Evolutionary conservation across 805 yeast species (phyloP), one percentile per base, ranked within the genome.

Genomic region (Candida ortonii): DNA sequence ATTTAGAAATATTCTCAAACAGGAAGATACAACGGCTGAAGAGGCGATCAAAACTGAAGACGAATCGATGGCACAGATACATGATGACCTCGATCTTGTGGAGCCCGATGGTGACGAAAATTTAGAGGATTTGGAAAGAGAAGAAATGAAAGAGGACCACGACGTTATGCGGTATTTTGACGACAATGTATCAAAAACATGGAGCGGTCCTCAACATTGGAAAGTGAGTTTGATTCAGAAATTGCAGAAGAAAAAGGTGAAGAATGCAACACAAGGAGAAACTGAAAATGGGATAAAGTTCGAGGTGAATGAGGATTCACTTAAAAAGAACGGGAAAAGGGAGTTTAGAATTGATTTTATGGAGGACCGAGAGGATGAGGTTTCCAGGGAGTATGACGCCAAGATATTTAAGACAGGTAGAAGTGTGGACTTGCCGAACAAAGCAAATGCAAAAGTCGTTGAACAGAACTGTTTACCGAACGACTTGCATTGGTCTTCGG

Each of bases 201-300:
- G 95, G 96, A 72, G 88, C 12, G 95, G 95, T 7, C 81, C 86
- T 10, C 89, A 83, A 42, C 93, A 85, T 57, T 88, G 96, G 96
- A 81, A 81, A 57, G 81, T 87, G 6, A 64, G 70, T 25, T 71
- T 77, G 10, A 57, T 81, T 30, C 80, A 76, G 49, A 68, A 68
- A 44, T 46, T 30, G 6, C 24, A 30, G 8, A 9, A n/a, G 5
- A 25, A 16, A 13, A 33, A 33, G 14, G 12, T 13, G 12, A n/a
- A n/a, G n/a, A n/a, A n/a, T n/a, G n/a, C n/a, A n/a, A n/a, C n/a
- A n/a, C n/a, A n/a, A n/a, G n/a, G n/a, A n/a, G n/a, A n/a, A n/a
- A 5, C 6, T 8, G 18, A 24, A 6, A 17, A 15, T 2, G 12
- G 11, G 8, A 20, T 10, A 12, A 34, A 30, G 7, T 6, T 17